A percentile compares a stretch with the other conserved stretches of the same genome.
These are phyloP conservation scores for Crithidia thermophila DNA, from an alignment of 208 protist genomes.

Conservation along the genomic window DNA sequence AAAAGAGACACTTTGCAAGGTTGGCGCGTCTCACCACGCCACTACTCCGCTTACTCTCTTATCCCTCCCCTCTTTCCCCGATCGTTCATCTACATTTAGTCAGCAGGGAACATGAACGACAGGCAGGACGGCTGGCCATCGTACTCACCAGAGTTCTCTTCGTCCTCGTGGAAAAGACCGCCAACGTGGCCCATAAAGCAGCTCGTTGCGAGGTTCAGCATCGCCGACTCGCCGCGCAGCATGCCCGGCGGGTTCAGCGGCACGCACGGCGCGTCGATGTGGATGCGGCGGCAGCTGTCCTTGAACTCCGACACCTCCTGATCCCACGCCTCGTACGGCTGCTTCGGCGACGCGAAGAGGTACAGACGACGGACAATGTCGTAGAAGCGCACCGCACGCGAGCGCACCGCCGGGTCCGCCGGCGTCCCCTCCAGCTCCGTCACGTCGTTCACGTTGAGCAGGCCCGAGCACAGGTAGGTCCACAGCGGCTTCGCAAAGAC, in stretches of 20 bases:
- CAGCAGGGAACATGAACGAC: constrained; percentile 44
- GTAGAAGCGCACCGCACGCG: constrained; percentile 51
- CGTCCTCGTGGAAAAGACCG: constrained; percentile 17
- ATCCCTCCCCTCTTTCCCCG: constrained; percentile 13
- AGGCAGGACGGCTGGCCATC: constrained; percentile 34
- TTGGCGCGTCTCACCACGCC: too few species aligned
- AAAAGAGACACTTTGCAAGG: too few species aligned
- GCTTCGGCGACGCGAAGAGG: constrained; percentile 50
- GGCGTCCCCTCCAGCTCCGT: constrained; percentile 3
- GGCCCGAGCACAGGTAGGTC: constrained; percentile 56
- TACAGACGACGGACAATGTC: constrained; percentile 62
- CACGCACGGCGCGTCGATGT: constrained; percentile 35
- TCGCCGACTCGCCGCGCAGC: constrained; percentile 25
- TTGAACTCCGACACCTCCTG: constrained; percentile 75
- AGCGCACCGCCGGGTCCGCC: not conserved
- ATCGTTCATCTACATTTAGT: not conserved
- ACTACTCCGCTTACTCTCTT: too few species aligned
- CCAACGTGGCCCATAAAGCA: constrained; percentile 42
- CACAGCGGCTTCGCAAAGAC: constrained; percentile 81
- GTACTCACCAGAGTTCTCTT: constrained; percentile 24
- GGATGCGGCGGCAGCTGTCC: constrained; percentile 70
- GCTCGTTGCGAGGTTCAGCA: constrained; percentile 60
- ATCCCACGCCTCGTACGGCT: constrained; percentile 56
- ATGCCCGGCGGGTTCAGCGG: constrained; percentile 27
- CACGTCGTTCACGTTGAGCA: constrained; percentile 32